phyloP scores from a whole-genome alignment of 495 filamentous ascomycete species.

The Echria macrotheca region DNA sequence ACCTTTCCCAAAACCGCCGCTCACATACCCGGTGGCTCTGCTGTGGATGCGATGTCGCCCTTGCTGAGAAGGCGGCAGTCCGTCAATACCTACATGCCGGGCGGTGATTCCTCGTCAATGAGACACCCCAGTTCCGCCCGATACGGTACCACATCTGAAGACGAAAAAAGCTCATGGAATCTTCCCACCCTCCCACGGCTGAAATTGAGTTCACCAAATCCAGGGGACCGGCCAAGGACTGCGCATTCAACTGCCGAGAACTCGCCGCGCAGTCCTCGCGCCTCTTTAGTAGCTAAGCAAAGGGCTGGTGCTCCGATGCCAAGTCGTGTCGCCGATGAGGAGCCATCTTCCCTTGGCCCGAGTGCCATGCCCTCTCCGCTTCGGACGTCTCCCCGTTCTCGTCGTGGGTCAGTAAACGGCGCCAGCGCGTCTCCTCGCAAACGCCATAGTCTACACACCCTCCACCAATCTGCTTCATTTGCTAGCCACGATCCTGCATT shows the following conservation, averaged over 20 bases:
- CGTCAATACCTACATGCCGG: constrained; percentile 20
- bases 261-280: constrained; percentile 11
- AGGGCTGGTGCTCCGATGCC: not conserved
- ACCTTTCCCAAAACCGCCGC: constrained; percentile 17
- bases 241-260: not conserved
- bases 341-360: not conserved
- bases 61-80: constrained; percentile 15
- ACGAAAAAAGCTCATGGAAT: constrained; percentile 1
- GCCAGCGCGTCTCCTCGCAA: constrained; percentile 14
- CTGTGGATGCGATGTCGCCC: not conserved
- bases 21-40: not conserved
- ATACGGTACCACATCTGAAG: not conserved
- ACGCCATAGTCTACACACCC: constrained; percentile 25
- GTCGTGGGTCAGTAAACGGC: constrained; percentile 12
- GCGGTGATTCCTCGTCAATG: not conserved
- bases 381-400: constrained; percentile 12
- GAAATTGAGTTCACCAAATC: not conserved
- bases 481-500: constrained; percentile 13
- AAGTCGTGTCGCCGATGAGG: not conserved
- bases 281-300: constrained; percentile 17
- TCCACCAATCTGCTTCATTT: constrained; percentile 23
- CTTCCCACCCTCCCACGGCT: not conserved
- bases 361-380: constrained; percentile 4
- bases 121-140: not conserved
- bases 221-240: constrained; percentile 5